Conservation (phyloP, 306 rosid species). For the Malus orientalis region DNA sequence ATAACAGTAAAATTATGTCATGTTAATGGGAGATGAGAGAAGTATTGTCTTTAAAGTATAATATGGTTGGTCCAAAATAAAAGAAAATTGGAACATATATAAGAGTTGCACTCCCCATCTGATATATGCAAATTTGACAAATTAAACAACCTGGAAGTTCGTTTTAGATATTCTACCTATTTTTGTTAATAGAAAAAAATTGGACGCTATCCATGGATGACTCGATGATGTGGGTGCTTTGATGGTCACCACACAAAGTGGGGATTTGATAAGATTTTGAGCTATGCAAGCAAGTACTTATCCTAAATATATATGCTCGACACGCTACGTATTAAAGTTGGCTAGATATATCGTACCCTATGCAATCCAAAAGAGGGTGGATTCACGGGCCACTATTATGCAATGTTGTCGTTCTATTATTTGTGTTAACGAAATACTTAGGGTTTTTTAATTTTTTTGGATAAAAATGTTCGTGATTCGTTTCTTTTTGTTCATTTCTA, state of each 20-base stretch:
- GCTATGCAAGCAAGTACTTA: not conserved
- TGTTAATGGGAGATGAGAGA: too few relatives aligned
- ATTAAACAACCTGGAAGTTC: not conserved
- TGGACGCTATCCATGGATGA: not conserved
- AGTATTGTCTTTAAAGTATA: not conserved
- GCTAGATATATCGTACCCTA: not conserved
- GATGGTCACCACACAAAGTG: constrained; percentile 1
- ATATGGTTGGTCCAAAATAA: constrained; percentile 2
- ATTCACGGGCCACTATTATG: not conserved
- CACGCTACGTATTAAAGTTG: not conserved
- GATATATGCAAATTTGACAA: not conserved
- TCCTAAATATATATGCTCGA: not conserved
- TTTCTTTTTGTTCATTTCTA: not conserved
- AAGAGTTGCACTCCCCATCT: not conserved
- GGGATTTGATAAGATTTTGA: not conserved
- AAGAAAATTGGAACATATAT: not conserved
- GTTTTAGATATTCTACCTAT: not conserved
- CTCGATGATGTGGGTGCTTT: not conserved
- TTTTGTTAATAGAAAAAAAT: not conserved
- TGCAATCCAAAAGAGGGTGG: not conserved
- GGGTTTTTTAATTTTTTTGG: too few relatives aligned
- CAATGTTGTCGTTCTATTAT: too few relatives aligned
- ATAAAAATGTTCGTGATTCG: not conserved
- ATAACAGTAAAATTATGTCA: too few relatives aligned
- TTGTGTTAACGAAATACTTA: not conserved